These are phyloP conservation scores for Acanthochlamys bracteata DNA, from an alignment of 106 monocot genomes.

Conservation along the genomic window DNA sequence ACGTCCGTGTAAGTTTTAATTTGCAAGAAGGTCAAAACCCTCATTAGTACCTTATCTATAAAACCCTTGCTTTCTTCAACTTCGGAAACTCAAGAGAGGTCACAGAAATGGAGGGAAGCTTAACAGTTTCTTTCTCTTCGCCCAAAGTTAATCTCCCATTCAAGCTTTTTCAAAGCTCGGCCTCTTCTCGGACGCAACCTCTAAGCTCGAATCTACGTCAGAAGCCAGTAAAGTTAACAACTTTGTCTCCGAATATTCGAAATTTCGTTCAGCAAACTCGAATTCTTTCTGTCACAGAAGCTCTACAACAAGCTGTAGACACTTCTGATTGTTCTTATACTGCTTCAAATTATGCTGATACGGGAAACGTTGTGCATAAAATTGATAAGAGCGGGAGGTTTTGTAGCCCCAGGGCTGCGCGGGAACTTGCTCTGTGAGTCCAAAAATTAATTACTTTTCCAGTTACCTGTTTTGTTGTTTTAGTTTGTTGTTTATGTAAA, in stretches of 20 bases:
- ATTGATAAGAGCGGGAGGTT: constrained; percentile 77
- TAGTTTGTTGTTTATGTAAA: too few species aligned
- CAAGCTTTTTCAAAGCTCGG: constrained; percentile 20
- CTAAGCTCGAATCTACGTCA: constrained; percentile 10
- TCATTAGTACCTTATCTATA: too few species aligned
- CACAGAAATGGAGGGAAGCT: constrained; percentile 2
- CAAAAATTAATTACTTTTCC: neutral
- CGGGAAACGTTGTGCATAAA: constrained; percentile 8
- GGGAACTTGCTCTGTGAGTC: constrained; percentile 93
- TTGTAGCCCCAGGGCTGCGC: constrained; percentile 77
- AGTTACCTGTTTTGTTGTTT: constrained; percentile 2
- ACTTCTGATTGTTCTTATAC: constrained; percentile 4
- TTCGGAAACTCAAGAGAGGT: too few species aligned
- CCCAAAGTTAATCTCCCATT: constrained; percentile 35
- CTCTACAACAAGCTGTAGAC: constrained; percentile 17
- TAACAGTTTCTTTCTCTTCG: constrained; percentile 33
- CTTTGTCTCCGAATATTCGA: constrained; percentile 1
- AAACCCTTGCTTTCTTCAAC: too few species aligned
- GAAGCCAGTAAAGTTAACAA: constrained; percentile 14
- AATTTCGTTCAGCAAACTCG: constrained; percentile 6
- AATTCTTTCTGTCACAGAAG: constrained; percentile 19
- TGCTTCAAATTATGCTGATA: neutral
- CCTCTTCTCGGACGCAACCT: constrained; percentile 8
- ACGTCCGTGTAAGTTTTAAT: too few species aligned
- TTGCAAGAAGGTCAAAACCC: too few species aligned